phyloP scores from a whole-genome alignment of 148 eudicot genomes.

The Camellia japonica region DNA sequence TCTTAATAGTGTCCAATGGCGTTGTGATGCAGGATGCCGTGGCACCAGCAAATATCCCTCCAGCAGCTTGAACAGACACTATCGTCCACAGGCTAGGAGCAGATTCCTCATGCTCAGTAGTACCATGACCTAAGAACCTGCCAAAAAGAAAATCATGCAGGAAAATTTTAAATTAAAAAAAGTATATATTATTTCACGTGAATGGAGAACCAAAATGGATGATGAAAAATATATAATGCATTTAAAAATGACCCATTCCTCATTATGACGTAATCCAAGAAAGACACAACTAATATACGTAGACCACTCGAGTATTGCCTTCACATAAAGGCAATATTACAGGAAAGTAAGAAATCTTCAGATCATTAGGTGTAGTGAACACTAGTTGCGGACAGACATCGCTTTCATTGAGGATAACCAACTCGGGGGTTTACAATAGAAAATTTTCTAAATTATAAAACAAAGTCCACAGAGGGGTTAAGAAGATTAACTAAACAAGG shows the following conservation, averaged over 20 bases:
- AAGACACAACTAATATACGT: background rate
- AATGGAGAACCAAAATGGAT: background rate
- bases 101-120: slow-evolving; percentile 33
- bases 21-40: slow-evolving; percentile 90
- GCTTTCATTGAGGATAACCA: no score
- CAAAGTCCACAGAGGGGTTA: background rate
- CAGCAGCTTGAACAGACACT: slow-evolving; percentile 83
- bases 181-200: background rate
- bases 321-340: background rate
- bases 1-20: slow-evolving; percentile 93
- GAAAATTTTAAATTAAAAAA: background rate
- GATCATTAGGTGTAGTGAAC: no score
- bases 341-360: no score
- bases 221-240: background rate
- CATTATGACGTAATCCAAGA: no score
- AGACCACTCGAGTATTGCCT: slow-evolving; percentile 5
- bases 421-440: background rate
- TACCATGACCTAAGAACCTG: slow-evolving; percentile 63
- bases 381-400: no score
- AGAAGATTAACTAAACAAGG: background rate
- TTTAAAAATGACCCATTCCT: background rate
- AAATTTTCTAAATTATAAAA: background rate
- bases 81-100: slow-evolving; percentile 55
- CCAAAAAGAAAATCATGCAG: slow-evolving; percentile 8
- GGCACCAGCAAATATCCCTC: slow-evolving; percentile 92